Evolutionary conservation across 352 stramenopile species (phyloP), one percentile per base, ranked within the genome.

Genomic region (Peronosclerospora sorghi): DNA sequence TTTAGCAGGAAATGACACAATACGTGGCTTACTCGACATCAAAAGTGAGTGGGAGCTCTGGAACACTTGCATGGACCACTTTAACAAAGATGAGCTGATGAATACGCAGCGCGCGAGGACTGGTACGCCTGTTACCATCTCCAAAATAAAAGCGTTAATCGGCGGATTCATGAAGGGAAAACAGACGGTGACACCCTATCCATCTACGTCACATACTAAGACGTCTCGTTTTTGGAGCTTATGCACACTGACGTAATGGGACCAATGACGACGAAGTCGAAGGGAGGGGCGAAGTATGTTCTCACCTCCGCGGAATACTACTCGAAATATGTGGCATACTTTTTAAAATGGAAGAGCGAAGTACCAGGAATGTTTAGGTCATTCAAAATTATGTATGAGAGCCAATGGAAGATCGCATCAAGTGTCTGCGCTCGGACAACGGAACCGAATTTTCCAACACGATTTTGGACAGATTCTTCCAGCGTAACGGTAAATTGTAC

Each of bases 401-500:
- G n/a, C n/a, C n/a, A n/a, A n/a, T n/a, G n/a, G n/a, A n/a, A n/a
- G n/a, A n/a, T n/a, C n/a, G n/a, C n/a, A 34, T n/a, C n/a, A n/a
- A n/a, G n/a, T n/a, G n/a, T n/a, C n/a, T n/a, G n/a, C n/a, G n/a
- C n/a, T n/a, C n/a, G 8, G 28, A 34, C 4, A 34, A 13, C 8
- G 28, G 17, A 48, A 40, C 6, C 41, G 56, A 66, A 40, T 48
- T 50, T 15, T 32, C 47, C 1, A 46, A 50, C 35, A 51, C 57
- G 28, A 26, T 8, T 12, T 45, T 65, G 13, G 35, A 36, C 0
- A 19, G 35, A 1, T 29, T 28, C 1, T 38, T 24, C 18, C 0
- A 8, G 7, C 9, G 21, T n/a, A 29, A 35, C 12, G 26, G 49
- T n/a, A n/a, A 2, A 47, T 51, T 17, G 2, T 57, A 8, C 49